Evolutionary conservation across 192 early-diverging fungal species (phyloP).

Genomic region (Backusella liffmaniae): DNA sequence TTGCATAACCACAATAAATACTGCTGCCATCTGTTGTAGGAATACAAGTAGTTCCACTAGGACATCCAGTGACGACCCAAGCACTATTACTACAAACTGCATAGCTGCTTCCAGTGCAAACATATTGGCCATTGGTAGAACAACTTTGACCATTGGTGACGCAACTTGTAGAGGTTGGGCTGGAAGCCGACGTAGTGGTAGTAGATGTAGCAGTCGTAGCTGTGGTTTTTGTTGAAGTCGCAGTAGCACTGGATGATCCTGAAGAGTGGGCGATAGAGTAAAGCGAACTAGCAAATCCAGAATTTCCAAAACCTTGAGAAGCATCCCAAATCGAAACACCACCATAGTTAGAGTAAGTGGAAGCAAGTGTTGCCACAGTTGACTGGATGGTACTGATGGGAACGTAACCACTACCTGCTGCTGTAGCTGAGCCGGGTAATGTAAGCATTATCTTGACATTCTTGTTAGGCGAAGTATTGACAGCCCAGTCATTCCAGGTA

Average conservation of each 20-base stretch:
- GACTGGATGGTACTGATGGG: slow-evolving; percentile 52
- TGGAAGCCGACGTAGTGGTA: not conserved
- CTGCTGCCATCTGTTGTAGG: slow-evolving; percentile 36
- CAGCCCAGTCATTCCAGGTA: slow-evolving; percentile 71
- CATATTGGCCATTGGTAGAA: slow-evolving; percentile 35
- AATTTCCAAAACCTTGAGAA: slow-evolving; percentile 58
- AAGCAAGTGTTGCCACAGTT: slow-evolving; percentile 30
- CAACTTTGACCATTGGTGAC: slow-evolving; percentile 41
- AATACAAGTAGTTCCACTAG: slow-evolving; percentile 45
- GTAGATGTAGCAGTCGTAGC: not conserved
- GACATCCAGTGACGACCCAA: slow-evolving; percentile 45
- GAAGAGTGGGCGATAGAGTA: slow-evolving; percentile 10
- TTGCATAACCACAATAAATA: slow-evolving; percentile 33
- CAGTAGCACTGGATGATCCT: not conserved
- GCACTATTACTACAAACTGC: slow-evolving; percentile 42
- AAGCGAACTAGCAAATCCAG: slow-evolving; percentile 28
- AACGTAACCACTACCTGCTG: slow-evolving; percentile 61
- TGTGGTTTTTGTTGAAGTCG: not conserved
- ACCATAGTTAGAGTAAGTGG: slow-evolving; percentile 57
- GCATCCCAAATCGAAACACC: slow-evolving; percentile 79
- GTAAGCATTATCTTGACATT: slow-evolving; percentile 64
- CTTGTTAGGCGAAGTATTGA: slow-evolving; percentile 55
- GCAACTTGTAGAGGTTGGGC: slow-evolving; percentile 3
- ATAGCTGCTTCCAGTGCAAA: slow-evolving; percentile 42
- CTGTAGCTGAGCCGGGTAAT: slow-evolving; percentile 59